These are phyloP conservation scores for Scheffersomyces stipitis DNA, from an alignment of 805 yeast species.

Conservation along the genomic window DNA sequence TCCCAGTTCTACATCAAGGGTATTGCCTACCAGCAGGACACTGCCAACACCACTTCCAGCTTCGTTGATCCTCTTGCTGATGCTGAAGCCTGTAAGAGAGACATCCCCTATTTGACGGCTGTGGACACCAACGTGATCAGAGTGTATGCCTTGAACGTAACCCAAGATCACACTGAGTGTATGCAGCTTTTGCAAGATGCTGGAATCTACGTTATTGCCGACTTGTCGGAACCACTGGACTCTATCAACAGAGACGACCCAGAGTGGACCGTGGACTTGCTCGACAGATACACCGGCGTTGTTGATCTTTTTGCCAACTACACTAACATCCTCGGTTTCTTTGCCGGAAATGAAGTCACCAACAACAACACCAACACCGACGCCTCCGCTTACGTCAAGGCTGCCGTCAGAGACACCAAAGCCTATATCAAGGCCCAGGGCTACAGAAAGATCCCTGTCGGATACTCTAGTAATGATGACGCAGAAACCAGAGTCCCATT, in stretches of 20 bases:
- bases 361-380: conserved; percentile 80
- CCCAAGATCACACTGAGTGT: conserved; percentile 39
- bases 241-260: conserved; percentile 82
- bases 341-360: conserved; percentile 97
- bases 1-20: conserved; percentile 45
- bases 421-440: conserved; percentile 62
- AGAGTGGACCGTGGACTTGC: conserved; percentile 69
- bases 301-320: conserved; percentile 78
- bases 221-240: conserved; percentile 62
- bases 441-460: conserved; percentile 85
- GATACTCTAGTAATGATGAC: conserved; percentile 92
- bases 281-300: conserved; percentile 75
- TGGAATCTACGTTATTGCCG: conserved; percentile 45
- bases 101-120: conserved; percentile 36
- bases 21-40: conserved; percentile 45
- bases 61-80: conserved; percentile 44
- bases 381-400: conserved; percentile 93
- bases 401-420: conserved; percentile 90
- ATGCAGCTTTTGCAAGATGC: conserved; percentile 42
- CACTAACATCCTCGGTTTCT: conserved; percentile 84
- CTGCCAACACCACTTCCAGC: conserved; percentile 23
- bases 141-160: conserved; percentile 42
- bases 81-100: conserved; percentile 42
- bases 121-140: conserved; percentile 43
- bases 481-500: conserved; percentile 71